phyloP scores from a whole-genome alignment of 768 basidiomycete genomes.

The Panellus pusillus region DNA sequence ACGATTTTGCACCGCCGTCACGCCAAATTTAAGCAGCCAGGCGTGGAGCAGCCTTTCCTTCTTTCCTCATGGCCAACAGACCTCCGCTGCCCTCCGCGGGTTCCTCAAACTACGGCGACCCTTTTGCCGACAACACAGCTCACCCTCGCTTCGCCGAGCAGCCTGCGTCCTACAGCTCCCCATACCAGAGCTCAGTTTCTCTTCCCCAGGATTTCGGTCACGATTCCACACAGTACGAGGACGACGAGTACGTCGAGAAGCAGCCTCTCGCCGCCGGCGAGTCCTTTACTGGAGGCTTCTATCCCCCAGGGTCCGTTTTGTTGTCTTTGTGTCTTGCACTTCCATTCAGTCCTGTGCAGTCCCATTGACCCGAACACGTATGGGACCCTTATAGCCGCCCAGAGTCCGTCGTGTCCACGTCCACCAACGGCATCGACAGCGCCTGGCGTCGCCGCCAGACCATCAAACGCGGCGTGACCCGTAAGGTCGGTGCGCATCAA shows the following conservation, averaged over 20 bases:
- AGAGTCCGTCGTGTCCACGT: slow-evolving; percentile 49
- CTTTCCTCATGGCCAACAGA: slow-evolving; percentile 29
- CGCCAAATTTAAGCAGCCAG: no score
- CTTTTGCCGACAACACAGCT: slow-evolving; percentile 70
- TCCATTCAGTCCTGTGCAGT: slow-evolving; percentile 26
- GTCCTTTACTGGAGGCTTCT: slow-evolving; percentile 60
- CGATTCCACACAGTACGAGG: slow-evolving; percentile 43
- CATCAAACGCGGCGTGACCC: slow-evolving; percentile 87
- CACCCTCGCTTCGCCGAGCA: slow-evolving; percentile 64
- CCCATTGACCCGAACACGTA: slow-evolving; percentile 56
- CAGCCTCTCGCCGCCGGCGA: slow-evolving; percentile 67
- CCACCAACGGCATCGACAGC: slow-evolving; percentile 57
- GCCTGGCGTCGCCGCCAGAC: slow-evolving; percentile 81
- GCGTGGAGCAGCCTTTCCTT: slow-evolving; percentile 16
- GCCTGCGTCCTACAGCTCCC: slow-evolving; percentile 41
- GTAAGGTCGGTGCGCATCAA: slow-evolving; percentile 41
- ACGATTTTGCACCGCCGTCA: not conserved
- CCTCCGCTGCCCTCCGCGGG: slow-evolving; percentile 37
- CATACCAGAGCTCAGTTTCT: slow-evolving; percentile 58
- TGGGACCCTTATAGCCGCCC: slow-evolving; percentile 71
- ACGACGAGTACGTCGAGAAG: slow-evolving; percentile 78
- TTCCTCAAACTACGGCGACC: slow-evolving; percentile 50
- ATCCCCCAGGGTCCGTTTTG: slow-evolving; percentile 67
- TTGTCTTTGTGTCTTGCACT: slow-evolving; percentile 2
- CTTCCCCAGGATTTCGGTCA: slow-evolving; percentile 45